Conservation (phyloP, 352 stramenopile genomes). For the Phytopythium cucurbitacearum region DNA sequence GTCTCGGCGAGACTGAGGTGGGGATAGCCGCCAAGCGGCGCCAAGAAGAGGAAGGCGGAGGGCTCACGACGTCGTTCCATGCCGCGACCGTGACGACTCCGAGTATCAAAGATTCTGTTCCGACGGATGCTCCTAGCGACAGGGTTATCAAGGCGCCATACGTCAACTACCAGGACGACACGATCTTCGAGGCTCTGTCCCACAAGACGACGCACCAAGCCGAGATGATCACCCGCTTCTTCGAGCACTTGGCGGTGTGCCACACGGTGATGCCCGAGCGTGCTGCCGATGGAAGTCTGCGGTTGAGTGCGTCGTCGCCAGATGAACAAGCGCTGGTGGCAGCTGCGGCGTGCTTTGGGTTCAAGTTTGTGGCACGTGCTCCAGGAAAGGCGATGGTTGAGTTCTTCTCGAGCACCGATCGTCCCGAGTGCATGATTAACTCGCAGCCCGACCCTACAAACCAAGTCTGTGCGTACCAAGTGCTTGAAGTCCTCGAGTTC, state of each 20-base stretch:
- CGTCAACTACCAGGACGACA: conserved; percentile 86
- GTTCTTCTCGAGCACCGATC: conserved; percentile 55
- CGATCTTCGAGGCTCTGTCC: conserved; percentile 55
- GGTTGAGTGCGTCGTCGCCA: conserved; percentile 89
- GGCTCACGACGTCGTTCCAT: conserved; percentile 22
- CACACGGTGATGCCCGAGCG: conserved; percentile 98
- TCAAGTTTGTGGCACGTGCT: conserved; percentile 64
- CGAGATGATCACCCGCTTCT: conserved; percentile 65
- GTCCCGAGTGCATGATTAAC: conserved; percentile 21
- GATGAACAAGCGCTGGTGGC: conserved; percentile 89
- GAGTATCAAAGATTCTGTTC: conserved; percentile 11
- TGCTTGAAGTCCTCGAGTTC: conserved; percentile 93
- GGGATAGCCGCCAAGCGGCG: conserved; percentile 64
- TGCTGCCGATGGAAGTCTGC: conserved; percentile 76
- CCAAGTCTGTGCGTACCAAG: conserved; percentile 53
- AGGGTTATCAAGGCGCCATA: conserved; percentile 70
- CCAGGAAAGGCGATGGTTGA: conserved; percentile 76
- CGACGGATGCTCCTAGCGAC: conserved; percentile 28
- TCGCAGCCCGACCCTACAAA: conserved; percentile 30
- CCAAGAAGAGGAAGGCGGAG: conserved; percentile 30
- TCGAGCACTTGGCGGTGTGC: conserved; percentile 87
- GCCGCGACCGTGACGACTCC: conserved; percentile 9
- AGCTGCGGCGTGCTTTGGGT: conserved; percentile 79
- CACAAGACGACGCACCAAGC: conserved; percentile 40
- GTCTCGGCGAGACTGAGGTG: conserved; percentile 84